phyloP scores from a whole-genome alignment of 805 yeast genomes.

The Yamadazyma kitorensis region DNA sequence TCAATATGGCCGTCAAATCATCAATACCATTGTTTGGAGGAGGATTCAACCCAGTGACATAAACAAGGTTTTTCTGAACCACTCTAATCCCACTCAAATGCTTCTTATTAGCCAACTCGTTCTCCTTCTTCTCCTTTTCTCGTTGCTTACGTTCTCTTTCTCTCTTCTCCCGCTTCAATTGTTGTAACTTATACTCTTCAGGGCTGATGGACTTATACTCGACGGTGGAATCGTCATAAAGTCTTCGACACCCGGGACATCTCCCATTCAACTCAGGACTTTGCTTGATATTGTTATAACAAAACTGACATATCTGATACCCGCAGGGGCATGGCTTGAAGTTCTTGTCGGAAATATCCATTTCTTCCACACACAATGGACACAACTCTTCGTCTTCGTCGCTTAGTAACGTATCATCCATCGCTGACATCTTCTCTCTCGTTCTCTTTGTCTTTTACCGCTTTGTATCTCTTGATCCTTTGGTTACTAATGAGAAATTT shows the following conservation, averaged over 20 bases:
- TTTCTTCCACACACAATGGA: conserved; percentile 96
- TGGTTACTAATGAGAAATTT: too few relatives aligned
- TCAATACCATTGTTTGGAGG: conserved; percentile 63
- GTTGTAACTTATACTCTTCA: conserved; percentile 85
- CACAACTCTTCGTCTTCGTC: conserved; percentile 83
- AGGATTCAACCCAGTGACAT: conserved; percentile 92
- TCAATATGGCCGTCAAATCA: conserved; percentile 76
- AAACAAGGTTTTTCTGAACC: conserved; percentile 95
- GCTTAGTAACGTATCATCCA: conserved; percentile 58
- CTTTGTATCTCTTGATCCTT: too few relatives aligned
- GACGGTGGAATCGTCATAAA: conserved; percentile 89
- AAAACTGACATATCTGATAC: conserved; percentile 95
- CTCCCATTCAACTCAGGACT: conserved; percentile 94
- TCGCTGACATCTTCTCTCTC: conserved; percentile 22
- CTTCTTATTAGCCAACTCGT: conserved; percentile 78
- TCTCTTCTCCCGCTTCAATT: conserved; percentile 72
- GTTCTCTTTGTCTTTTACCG: too few relatives aligned
- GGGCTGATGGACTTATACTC: conserved; percentile 80
- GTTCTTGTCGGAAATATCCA: conserved; percentile 94
- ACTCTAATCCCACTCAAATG: conserved; percentile 96
- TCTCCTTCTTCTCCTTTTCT: conserved; percentile 90
- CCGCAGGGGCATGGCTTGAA: conserved; percentile 99
- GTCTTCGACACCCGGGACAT: conserved; percentile 96
- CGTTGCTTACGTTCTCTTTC: conserved; percentile 80
- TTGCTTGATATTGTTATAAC: conserved; percentile 93